Conservation (phyloP, 2,329 filamentous ascomycete genomes). For the Corynespora cassiicola region DNA sequence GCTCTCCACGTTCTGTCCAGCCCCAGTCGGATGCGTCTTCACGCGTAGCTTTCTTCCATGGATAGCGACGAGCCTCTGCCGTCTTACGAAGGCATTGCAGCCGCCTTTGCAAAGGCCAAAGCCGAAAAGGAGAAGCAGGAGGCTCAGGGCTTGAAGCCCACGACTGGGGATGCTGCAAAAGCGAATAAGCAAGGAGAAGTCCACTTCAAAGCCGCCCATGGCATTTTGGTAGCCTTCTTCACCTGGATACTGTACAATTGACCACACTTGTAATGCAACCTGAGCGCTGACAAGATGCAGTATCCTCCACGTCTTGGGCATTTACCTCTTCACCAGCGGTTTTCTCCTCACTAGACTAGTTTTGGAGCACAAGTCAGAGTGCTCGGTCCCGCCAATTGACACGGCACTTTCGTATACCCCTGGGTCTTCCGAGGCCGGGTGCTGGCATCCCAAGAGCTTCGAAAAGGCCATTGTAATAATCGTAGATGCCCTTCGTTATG, state of each 20-base stretch:
- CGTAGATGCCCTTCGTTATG: constrained; percentile 93
- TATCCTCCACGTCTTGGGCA: constrained; percentile 76
- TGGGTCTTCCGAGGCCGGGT: constrained; percentile 66
- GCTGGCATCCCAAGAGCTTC: constrained; percentile 96
- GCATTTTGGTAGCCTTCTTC: constrained; percentile 69
- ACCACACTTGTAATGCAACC: background rate
- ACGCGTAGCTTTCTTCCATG: constrained; percentile 37
- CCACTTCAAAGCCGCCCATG: constrained; percentile 61
- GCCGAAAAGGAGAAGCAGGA: constrained; percentile 40
- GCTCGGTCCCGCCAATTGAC: constrained; percentile 75
- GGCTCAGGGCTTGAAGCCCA: constrained; percentile 33
- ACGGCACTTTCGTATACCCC: constrained; percentile 40
- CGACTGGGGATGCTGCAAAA: constrained; percentile 31
- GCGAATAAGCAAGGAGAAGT: constrained; percentile 52
- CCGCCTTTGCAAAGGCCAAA: constrained; percentile 43
- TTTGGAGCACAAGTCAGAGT: constrained; percentile 77
- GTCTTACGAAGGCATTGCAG: constrained; percentile 45
- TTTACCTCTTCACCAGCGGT: constrained; percentile 92
- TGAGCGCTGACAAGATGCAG: constrained; percentile 46
- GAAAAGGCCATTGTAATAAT: constrained; percentile 89
- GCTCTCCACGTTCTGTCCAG: background rate
- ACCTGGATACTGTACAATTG: constrained; percentile 64
- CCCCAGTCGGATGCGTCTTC: background rate
- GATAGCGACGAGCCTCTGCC: constrained; percentile 45
- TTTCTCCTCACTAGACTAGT: constrained; percentile 90